These are phyloP conservation scores for Straminergon stramineum DNA, from an alignment of 225 moss, liverwort and hornwort species.

Conservation along the genomic window DNA sequence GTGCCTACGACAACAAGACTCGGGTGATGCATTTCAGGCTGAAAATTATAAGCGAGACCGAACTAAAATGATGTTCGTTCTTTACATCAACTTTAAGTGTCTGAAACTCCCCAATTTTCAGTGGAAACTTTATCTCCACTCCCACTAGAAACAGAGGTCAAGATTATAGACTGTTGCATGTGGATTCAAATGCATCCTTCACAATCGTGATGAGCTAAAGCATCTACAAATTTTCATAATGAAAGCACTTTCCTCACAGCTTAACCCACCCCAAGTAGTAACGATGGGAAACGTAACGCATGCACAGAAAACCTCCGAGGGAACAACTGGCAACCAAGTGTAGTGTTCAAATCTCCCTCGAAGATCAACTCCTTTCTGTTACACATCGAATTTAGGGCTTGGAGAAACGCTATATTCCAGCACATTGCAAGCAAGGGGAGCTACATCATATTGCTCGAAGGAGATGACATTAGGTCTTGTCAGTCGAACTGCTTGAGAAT, in stretches of 20 bases:
- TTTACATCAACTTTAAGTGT: background rate
- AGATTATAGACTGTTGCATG: background rate
- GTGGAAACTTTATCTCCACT: background rate
- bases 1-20: background rate
- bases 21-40: background rate
- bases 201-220: background rate
- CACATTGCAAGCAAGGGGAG: background rate
- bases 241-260: no score
- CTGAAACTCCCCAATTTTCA: background rate
- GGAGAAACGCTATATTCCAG: background rate
- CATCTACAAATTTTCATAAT: background rate
- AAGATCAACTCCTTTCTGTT: background rate
- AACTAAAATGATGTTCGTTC: background rate
- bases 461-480: background rate
- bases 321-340: background rate
- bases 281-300: no score
- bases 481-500: background rate
- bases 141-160: background rate
- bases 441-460: background rate
- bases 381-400: background rate
- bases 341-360: background rate
- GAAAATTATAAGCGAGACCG: background rate
- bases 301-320: no score
- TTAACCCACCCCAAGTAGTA: background rate
- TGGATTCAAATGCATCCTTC: background rate